Conservation (phyloP, 345 rosid species). For the Mercurialis annua region DNA sequence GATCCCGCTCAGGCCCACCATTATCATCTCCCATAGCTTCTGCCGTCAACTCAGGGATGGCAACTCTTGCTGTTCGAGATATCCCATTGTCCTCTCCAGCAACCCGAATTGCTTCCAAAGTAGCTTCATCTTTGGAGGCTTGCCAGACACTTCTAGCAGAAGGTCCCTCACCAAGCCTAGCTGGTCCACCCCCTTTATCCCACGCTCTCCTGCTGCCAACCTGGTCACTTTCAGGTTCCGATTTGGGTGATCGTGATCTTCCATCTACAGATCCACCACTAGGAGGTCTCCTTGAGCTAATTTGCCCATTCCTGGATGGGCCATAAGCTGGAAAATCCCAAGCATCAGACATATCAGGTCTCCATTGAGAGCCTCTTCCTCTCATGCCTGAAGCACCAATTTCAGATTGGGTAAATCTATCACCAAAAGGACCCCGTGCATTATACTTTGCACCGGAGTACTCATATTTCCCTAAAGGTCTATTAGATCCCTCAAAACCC, state of each 20-base stretch:
- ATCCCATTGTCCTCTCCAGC: constrained; percentile 89
- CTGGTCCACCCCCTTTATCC: constrained; percentile 69
- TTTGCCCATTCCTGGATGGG: constrained; percentile 70
- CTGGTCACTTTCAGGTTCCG: constrained; percentile 71
- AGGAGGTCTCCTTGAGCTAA: constrained; percentile 55
- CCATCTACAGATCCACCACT: constrained; percentile 44
- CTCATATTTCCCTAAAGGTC: constrained; percentile 66
- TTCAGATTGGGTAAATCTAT: constrained; percentile 71
- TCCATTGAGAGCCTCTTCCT: constrained; percentile 76
- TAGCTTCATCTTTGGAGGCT: constrained; percentile 99
- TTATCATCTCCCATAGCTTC: constrained; percentile 82
- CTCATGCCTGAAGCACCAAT: constrained; percentile 50
- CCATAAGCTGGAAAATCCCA: constrained; percentile 70
- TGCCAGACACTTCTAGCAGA: constrained; percentile 99
- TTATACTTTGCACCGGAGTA: constrained; percentile 57
- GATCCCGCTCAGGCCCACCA: constrained; percentile 67
- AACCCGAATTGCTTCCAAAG: constrained; percentile 94
- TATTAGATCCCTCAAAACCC: constrained; percentile 65
- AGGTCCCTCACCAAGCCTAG: constrained; percentile 94
- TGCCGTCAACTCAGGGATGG: constrained; percentile 71
- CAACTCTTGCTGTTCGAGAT: constrained; percentile 53
- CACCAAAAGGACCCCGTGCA: constrained; percentile 66
- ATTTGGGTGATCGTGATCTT: constrained; percentile 69
- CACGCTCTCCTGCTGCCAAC: constrained; percentile 76
- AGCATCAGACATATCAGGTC: constrained; percentile 62